Conservation (phyloP, 768 basidiomycete genomes). For the Albatrellus ellisii region DNA sequence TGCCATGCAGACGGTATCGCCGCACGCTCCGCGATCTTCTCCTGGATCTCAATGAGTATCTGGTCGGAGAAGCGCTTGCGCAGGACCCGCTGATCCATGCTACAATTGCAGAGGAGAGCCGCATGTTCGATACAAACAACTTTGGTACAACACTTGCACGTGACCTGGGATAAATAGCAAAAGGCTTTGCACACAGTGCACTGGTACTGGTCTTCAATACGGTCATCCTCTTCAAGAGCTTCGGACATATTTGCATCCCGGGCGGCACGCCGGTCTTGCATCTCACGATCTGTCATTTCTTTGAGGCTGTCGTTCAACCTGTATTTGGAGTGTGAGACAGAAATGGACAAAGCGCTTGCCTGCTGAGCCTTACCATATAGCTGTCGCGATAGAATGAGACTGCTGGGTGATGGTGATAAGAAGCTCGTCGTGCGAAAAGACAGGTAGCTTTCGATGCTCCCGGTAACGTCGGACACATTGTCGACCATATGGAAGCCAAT, state of each 20-base stretch:
- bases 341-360: constrained; percentile 8
- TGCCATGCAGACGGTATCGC: constrained; percentile 66
- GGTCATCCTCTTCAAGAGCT: constrained; percentile 64
- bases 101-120: constrained; percentile 59
- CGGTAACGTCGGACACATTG: constrained; percentile 87
- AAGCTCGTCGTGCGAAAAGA: constrained; percentile 97
- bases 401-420: constrained; percentile 97
- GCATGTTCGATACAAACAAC: constrained; percentile 83
- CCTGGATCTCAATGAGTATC: constrained; percentile 54
- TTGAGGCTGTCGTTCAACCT: constrained; percentile 78
- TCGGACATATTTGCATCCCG: constrained; percentile 52
- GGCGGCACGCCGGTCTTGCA: constrained; percentile 48
- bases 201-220: constrained; percentile 90
- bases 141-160: constrained; percentile 63
- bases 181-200: constrained; percentile 88
- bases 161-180: constrained; percentile 90
- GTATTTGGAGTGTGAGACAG: constrained; percentile 8
- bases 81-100: constrained; percentile 42
- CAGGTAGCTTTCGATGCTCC: constrained; percentile 83
- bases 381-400: constrained; percentile 83
- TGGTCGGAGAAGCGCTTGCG: constrained; percentile 75
- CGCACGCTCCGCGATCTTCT: constrained; percentile 58
- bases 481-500: constrained; percentile 82
- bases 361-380: constrained; percentile 60
- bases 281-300: constrained; percentile 85